Conservation (phyloP, 495 filamentous ascomycete species). For the Mytilinidion resinicola region DNA sequence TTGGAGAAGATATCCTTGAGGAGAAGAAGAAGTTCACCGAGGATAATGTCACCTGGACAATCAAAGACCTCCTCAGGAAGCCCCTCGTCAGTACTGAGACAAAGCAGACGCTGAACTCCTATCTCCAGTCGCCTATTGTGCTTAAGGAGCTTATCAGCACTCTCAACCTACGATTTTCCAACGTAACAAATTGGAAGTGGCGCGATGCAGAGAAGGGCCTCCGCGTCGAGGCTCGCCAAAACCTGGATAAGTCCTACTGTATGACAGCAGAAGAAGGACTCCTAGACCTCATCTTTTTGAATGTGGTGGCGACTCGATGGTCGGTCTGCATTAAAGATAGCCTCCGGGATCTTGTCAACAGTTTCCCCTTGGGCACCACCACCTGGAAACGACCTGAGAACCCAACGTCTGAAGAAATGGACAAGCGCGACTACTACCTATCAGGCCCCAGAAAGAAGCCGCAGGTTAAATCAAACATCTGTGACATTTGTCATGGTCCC, state of each 20-base stretch:
- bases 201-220: constrained; percentile 14
- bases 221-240: constrained; percentile 11
- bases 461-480: background rate
- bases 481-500: constrained; percentile 9
- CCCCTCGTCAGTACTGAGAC: constrained; percentile 8
- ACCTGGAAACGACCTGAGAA: constrained; percentile 8
- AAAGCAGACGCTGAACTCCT: constrained; percentile 13
- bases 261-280: constrained; percentile 18
- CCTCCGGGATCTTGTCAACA: background rate
- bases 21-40: constrained; percentile 2
- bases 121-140: constrained; percentile 11
- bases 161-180: constrained; percentile 10
- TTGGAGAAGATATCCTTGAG: constrained; percentile 1
- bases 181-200: constrained; percentile 21
- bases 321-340: constrained; percentile 3
- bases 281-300: constrained; percentile 18
- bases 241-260: constrained; percentile 13
- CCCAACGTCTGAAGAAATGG: background rate
- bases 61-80: constrained; percentile 12
- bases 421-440: constrained; percentile 20
- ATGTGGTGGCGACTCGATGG: constrained; percentile 9
- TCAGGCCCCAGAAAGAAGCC: background rate
- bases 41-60: constrained; percentile 13
- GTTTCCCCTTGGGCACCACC: background rate
- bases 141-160: constrained; percentile 12